These are phyloP conservation scores for Diaporthe nobilis DNA, from an alignment of 2,329 filamentous ascomycete species.

Conservation along the genomic window DNA sequence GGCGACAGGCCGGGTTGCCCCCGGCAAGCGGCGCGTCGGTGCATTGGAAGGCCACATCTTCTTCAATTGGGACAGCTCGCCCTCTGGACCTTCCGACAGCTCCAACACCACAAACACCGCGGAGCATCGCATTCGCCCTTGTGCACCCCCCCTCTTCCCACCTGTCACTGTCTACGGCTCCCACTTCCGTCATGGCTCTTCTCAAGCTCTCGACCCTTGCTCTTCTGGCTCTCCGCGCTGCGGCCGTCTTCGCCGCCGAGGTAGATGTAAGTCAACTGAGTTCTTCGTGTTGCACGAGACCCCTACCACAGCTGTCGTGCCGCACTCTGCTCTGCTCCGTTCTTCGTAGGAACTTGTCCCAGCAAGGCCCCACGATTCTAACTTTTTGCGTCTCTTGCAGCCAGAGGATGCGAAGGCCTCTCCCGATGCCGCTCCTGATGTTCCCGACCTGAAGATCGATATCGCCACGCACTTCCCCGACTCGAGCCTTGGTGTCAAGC, in stretches of 20 bases:
- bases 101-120: conserved; percentile 28
- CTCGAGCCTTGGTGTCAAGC: conserved; percentile 91
- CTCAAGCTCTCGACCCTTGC: conserved; percentile 80
- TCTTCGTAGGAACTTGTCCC: neutral
- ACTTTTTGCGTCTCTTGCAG: conserved; percentile 39
- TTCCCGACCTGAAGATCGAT: conserved; percentile 72
- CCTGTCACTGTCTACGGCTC: conserved; percentile 40
- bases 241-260: conserved; percentile 73
- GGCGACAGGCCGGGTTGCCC: conserved; percentile 11
- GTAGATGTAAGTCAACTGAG: conserved; percentile 65
- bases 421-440: conserved; percentile 44
- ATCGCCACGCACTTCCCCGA: conserved; percentile 75
- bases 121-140: conserved; percentile 40
- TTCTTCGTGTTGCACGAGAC: conserved; percentile 44
- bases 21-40: conserved; percentile 34
- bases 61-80: conserved; percentile 40
- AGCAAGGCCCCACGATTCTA: conserved; percentile 27
- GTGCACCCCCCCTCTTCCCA: conserved; percentile 32
- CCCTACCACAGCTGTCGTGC: neutral
- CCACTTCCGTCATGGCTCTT: conserved; percentile 74
- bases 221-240: conserved; percentile 77
- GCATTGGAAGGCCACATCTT: conserved; percentile 42
- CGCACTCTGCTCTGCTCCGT: conserved; percentile 1
- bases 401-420: conserved; percentile 44
- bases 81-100: conserved; percentile 27